Evolutionary conservation across 805 yeast genomes (phyloP).

Genomic region (Monosporozyma siamensis): DNA sequence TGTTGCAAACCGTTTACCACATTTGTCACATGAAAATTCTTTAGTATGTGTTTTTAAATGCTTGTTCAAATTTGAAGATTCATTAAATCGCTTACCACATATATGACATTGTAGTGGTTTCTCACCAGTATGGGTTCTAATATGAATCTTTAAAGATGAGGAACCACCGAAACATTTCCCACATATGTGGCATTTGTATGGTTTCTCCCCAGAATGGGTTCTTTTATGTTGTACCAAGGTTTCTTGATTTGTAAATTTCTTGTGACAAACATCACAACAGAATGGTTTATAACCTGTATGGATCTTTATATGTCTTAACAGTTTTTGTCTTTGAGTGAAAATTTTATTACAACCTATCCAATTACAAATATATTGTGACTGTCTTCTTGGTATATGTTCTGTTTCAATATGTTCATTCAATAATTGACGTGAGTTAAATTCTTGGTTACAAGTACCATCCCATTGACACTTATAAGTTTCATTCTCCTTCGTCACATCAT

Average conservation of each 20-base stretch:
- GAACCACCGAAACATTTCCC: slow-evolving; percentile 74
- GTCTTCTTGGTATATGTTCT: slow-evolving; percentile 67
- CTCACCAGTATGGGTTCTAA: slow-evolving; percentile 82
- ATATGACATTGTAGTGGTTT: slow-evolving; percentile 77
- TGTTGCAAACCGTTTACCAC: slow-evolving; percentile 45
- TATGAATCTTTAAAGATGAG: slow-evolving; percentile 74
- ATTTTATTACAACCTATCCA: slow-evolving; percentile 74
- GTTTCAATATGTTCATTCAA: slow-evolving; percentile 63
- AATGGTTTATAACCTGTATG: slow-evolving; percentile 83
- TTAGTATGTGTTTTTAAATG: slow-evolving; percentile 74
- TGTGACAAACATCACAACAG: slow-evolving; percentile 59
- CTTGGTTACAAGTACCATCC: slow-evolving; percentile 39
- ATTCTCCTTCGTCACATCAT: neutral
- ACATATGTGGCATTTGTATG: slow-evolving; percentile 65
- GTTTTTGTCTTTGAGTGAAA: slow-evolving; percentile 78
- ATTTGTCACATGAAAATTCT: slow-evolving; percentile 40
- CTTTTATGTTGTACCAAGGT: slow-evolving; percentile 75
- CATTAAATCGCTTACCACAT: slow-evolving; percentile 79
- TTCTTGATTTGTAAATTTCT: slow-evolving; percentile 64
- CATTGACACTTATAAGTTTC: slow-evolving; percentile 18
- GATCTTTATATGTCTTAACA: slow-evolving; percentile 75
- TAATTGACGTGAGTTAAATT: slow-evolving; percentile 46
- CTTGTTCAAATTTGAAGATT: slow-evolving; percentile 78
- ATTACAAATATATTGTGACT: slow-evolving; percentile 55
- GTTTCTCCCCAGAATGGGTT: slow-evolving; percentile 84